Base-by-base conservation (phyloP, 139 green algal genomes). In the Chlamydomonas sphaeroides region DNA sequence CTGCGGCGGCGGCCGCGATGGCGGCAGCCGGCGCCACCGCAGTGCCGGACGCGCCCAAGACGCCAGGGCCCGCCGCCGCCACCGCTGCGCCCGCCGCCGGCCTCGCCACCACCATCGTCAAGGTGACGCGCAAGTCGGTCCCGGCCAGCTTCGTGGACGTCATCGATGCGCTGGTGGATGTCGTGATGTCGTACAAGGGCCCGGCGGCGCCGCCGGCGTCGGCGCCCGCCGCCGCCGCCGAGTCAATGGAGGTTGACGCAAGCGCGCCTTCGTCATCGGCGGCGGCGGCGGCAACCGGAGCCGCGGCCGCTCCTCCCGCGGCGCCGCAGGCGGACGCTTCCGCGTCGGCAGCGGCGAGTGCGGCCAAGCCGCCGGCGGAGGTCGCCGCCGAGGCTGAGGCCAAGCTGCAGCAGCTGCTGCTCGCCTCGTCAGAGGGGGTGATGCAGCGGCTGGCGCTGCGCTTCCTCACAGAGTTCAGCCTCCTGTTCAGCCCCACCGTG, bases 381-480 rank as follows among this genome's bases (percentile, higher is more conserved):
- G 72, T 63, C 63, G 63, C 53, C 71, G 48, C 41, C 45, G 70
- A 61, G 63, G 48, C 68, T 17, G 81, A 91, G 63, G 61, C 79
- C 17, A 30, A 87, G 72, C 70, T 92, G 62, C 72, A 68, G 48
- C 39, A 86, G 68, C 78, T 91, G 32, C 63, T 77, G 25, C 56
- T 65, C 14, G 49, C 83, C 32, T 63, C 65, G 0, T 72, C 66
- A 30, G 81, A 86, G 63, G 73, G 65, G 20, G 82, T 88, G 61
- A 80, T 93, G 70, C 92, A 97, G 88, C 87, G 82, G 36, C 89
- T 95, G 65, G 87, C 91, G 26, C 87, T 98, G 32, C 88, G 89
- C 66, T 89, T 96, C 81, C 93, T 98, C n/a, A 93, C 92, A 3
- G 95, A 98, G 41, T 95, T 96, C 85, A 91, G 86, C 14, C 90